Base-by-base conservation (phyloP, 2,329 filamentous ascomycete genomes). In the Pseudogymnoascus sp. region DNA sequence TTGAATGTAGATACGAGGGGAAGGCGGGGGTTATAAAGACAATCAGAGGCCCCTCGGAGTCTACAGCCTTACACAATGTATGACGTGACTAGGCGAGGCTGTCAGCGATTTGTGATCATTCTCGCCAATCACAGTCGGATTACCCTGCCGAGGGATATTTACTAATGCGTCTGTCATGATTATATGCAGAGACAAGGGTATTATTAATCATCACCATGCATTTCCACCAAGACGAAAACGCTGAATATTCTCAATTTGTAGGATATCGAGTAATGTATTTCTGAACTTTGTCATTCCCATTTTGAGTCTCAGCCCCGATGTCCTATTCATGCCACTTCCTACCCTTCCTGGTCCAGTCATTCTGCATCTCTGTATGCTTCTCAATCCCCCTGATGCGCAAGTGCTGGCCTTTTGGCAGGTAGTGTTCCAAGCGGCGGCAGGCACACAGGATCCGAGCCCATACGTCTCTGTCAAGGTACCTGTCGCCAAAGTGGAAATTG, bases 241-340 rank as follows among this genome's bases (percentile, higher is more conserved):
- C n/a, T 22, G 49, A 55, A 55, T 55, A 55, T 55, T 33, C 28
- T 19, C 49, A 28, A 55, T 33, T 55, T 55, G 49, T 55, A 55
- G 49, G 49, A 55, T 55, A 55, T 55, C 49, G 33, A 55, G 49
- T 55, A 55, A 55, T 55, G 49, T 55, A 55, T 55, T 35, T 55
- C 49, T 55, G 49, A 55, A 55, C 49, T 55, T 55, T 33, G 49
- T 55, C 28, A 33, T 5, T 33, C 28, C 49, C 16, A 55, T 35
- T 55, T 55, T 33, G 28, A 22, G 11, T 28, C 28, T 14, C 49
- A 22, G 49, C 5, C 22, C 28, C 7, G 5, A 55, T 35, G 22
- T 19, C 49, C 25, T 60, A 60, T 60, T 60, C 58, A 25, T 60
- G 19, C 58, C 58, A 60, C 38, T 41, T 38, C 58, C 58, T 60